Evolutionary conservation across 805 yeast species (phyloP).

Genomic region (Wickerhamiella australiensis): DNA sequence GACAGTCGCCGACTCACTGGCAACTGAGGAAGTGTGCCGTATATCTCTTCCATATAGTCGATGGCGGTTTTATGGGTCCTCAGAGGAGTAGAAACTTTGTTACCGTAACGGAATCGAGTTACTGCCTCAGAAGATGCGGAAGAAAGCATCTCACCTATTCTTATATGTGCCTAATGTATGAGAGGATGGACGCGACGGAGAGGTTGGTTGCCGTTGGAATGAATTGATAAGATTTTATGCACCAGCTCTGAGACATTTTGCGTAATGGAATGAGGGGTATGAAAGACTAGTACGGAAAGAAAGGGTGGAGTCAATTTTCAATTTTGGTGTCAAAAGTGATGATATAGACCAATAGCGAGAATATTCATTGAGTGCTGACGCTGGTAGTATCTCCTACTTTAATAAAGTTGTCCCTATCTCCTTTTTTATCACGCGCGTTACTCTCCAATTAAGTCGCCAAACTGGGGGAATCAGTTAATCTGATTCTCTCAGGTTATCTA

Average conservation of each 20-base stretch:
- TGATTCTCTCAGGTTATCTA: too few species aligned
- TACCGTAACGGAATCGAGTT: not conserved
- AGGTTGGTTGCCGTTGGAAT: not conserved
- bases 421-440: too few species aligned
- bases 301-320: not conserved
- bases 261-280: not conserved
- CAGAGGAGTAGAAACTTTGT: not conserved
- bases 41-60: not conserved
- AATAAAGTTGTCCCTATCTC: too few species aligned
- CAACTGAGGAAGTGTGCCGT: not conserved
- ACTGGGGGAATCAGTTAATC: too few species aligned
- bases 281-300: not conserved
- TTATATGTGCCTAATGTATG: not conserved
- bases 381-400: too few species aligned
- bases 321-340: too few species aligned
- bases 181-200: not conserved
- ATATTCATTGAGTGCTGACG: too few species aligned
- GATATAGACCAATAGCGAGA: too few species aligned
- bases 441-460: too few species aligned
- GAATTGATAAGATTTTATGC: not conserved
- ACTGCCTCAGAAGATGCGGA: not conserved
- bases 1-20: not conserved
- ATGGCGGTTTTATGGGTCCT: not conserved
- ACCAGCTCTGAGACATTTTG: not conserved
- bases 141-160: not conserved